phyloP scores from a whole-genome alignment of 2,329 filamentous ascomycete genomes.

The Didymella pomorum region DNA sequence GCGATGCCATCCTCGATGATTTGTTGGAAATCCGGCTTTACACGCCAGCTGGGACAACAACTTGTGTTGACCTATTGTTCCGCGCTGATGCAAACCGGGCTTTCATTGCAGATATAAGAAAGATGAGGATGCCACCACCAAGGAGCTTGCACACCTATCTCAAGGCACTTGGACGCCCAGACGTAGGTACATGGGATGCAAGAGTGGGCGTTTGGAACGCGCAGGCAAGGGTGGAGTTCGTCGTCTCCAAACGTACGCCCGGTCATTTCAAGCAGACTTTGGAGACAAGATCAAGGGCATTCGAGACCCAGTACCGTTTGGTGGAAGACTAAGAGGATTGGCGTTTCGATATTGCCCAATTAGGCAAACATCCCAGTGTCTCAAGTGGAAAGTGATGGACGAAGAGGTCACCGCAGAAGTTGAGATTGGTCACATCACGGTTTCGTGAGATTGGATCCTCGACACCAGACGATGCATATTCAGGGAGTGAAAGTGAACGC shows the following conservation, averaged over 20 bases:
- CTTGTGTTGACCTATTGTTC: conserved; percentile 3
- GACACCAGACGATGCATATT: too few relatives aligned
- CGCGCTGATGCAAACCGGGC: background rate
- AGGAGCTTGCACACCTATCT: background rate
- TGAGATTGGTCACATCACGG: too few relatives aligned
- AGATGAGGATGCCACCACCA: background rate
- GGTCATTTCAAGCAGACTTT: background rate
- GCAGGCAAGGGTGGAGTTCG: conserved; percentile 7
- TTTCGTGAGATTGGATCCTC: too few relatives aligned
- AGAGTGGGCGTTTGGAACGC: conserved; percentile 1
- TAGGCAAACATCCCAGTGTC: too few relatives aligned
- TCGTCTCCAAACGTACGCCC: background rate
- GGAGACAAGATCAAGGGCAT: background rate
- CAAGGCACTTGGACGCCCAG: background rate
- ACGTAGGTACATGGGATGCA: background rate
- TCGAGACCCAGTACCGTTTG: conserved; percentile 6
- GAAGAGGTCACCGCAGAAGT: too few relatives aligned
- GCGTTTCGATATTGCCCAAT: too few relatives aligned
- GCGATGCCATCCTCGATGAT: conserved; percentile 9
- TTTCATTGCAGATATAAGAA: background rate
- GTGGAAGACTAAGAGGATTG: background rate
- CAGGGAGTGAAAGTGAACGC: too few relatives aligned
- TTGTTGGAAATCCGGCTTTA: background rate
- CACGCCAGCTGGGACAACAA: conserved; percentile 4
- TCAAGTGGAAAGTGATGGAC: too few relatives aligned